phyloP scores from a whole-genome alignment of 2,329 filamentous ascomycete genomes.

The Diaporthe citrichinensis region DNA sequence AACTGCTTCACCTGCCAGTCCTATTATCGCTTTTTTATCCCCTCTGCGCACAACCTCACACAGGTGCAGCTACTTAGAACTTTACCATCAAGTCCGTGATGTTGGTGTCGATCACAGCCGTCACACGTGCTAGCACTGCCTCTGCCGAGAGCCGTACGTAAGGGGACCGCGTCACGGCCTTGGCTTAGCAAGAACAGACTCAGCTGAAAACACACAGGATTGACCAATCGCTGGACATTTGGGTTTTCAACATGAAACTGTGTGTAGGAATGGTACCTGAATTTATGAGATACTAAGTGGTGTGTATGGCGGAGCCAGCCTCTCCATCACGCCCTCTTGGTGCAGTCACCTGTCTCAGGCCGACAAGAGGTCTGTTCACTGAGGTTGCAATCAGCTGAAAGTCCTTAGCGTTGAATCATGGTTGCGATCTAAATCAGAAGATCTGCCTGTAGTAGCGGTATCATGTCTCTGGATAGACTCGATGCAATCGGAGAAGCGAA shows the following conservation, averaged over 20 bases:
- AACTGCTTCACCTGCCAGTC: fast-evolving
- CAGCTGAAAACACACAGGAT: slow-evolving; percentile 13
- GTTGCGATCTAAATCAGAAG: not conserved
- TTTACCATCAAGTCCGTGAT: not conserved
- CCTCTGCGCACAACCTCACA: not conserved
- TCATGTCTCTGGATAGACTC: not conserved
- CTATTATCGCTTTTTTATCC: not conserved
- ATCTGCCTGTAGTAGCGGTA: not conserved
- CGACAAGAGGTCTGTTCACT: not conserved
- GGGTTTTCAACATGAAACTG: slow-evolving; percentile 18
- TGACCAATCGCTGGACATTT: not conserved
- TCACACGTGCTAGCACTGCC: slow-evolving; percentile 25
- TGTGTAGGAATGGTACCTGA: not conserved
- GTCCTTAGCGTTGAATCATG: not conserved
- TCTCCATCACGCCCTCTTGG: not conserved
- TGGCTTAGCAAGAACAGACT: slow-evolving; percentile 21
- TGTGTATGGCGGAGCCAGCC: not conserved
- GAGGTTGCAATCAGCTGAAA: slow-evolving; percentile 1
- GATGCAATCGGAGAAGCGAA: not conserved
- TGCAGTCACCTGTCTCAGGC: not conserved
- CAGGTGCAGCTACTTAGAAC: not conserved
- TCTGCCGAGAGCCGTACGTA: slow-evolving; percentile 32
- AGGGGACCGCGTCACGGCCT: slow-evolving; percentile 33
- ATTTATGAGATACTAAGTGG: not conserved
- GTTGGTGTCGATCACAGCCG: not conserved